Evolutionary conservation across 2,329 filamentous ascomycete genomes (phyloP).

Genomic region (Delphinella strobiligena): DNA sequence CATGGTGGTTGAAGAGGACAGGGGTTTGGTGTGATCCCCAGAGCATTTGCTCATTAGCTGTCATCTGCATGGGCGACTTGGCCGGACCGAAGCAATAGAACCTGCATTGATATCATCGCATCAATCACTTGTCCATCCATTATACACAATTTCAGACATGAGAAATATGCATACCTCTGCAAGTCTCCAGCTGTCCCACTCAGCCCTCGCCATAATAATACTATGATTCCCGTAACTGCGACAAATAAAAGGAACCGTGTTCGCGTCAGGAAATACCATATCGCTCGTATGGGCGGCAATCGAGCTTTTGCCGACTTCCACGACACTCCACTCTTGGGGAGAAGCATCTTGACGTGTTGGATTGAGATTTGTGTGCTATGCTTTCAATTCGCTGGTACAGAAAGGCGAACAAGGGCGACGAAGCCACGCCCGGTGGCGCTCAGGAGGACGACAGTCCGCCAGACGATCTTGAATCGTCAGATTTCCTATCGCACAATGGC

Average conservation of each 20-base stretch:
- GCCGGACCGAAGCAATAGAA: slow-evolving; percentile 96
- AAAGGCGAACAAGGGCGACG: neutral
- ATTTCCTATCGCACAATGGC: neutral
- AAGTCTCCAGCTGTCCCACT: slow-evolving; percentile 71
- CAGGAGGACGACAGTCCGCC: neutral
- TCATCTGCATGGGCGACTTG: slow-evolving; percentile 94
- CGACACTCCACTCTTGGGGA: slow-evolving; percentile 77
- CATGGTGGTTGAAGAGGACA: slow-evolving; percentile 92
- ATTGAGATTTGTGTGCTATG: neutral
- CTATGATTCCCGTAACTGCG: slow-evolving; percentile 54
- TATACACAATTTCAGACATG: neutral
- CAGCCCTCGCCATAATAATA: slow-evolving; percentile 83
- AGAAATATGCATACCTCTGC: slow-evolving; percentile 59
- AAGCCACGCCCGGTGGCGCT: slow-evolving; percentile 12
- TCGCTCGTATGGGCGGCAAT: slow-evolving; percentile 63
- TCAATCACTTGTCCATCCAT: neutral
- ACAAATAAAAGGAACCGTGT: slow-evolving; percentile 68
- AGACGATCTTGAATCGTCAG: neutral
- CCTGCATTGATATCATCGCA: slow-evolving; percentile 39
- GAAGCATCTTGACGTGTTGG: slow-evolving; percentile 53
- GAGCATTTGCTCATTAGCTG: slow-evolving; percentile 74
- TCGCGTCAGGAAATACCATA: slow-evolving; percentile 52
- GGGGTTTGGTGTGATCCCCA: slow-evolving; percentile 89
- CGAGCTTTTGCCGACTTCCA: slow-evolving; percentile 83
- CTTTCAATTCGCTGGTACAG: neutral